phyloP scores from a whole-genome alignment of 2,329 filamentous ascomycete species.

The Colletotrichum shisoi region DNA sequence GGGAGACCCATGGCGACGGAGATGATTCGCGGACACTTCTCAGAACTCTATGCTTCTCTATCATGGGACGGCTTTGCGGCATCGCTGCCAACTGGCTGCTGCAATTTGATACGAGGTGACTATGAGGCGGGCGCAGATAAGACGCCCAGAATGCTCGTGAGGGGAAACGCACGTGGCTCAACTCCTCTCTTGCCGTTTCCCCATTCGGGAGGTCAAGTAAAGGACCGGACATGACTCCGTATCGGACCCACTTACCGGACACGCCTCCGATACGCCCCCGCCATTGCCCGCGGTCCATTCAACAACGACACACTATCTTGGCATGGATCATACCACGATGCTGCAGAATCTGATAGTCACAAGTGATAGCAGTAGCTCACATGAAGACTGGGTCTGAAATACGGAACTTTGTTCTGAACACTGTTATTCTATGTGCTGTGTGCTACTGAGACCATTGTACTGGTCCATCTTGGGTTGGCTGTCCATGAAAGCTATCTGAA shows the following conservation, averaged over 20 bases:
- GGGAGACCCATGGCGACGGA: constrained; percentile 2
- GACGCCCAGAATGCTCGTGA: constrained; percentile 3
- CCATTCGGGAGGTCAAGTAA: constrained; percentile 8
- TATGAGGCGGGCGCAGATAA: constrained; percentile 18
- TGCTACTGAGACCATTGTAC: background rate
- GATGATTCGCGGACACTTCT: constrained; percentile 2
- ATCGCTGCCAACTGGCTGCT: constrained; percentile 7
- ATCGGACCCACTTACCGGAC: constrained; percentile 33
- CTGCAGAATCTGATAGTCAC: background rate
- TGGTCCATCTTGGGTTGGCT: too few species aligned
- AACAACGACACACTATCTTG: background rate
- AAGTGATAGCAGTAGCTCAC: too few species aligned
- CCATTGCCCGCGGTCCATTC: constrained; percentile 5
- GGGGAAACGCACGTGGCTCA: constrained; percentile 16
- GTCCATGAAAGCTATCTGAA: too few species aligned
- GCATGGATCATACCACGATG: too few species aligned
- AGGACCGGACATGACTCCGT: constrained; percentile 32
- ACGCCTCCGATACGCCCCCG: constrained; percentile 34
- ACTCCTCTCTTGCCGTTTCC: background rate
- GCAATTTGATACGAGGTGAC: background rate
- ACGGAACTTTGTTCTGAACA: background rate
- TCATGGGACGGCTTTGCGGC: background rate
- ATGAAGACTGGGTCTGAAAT: background rate
- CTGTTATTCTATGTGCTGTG: too few species aligned
- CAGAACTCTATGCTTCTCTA: constrained; percentile 3